These are phyloP conservation scores for Fraxinus albicans DNA, from an alignment of 305 asterid genomes.

Conservation along the genomic window DNA sequence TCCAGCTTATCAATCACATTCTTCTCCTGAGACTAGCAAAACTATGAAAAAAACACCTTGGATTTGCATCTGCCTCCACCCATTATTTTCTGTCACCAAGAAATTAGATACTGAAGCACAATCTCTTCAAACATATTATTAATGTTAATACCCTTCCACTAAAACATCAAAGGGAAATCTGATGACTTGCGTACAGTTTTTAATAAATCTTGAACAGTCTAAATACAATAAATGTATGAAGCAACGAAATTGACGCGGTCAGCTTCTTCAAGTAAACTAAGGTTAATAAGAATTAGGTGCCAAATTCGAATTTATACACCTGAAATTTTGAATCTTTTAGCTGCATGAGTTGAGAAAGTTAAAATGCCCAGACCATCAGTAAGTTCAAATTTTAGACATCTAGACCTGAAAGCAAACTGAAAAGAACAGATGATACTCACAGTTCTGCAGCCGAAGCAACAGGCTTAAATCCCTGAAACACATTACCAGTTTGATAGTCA, in stretches of 20 bases:
- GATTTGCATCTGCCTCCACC: neutral
- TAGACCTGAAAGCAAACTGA: conserved; percentile 20
- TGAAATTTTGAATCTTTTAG: neutral
- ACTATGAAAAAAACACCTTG: neutral
- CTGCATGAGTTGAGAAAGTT: conserved; percentile 8
- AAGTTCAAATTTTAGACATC: conserved; percentile 13
- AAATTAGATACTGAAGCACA: neutral
- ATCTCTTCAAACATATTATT: neutral
- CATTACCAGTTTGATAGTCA: conserved; percentile 52
- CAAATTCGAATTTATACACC: neutral
- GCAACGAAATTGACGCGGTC: neutral
- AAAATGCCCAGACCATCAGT: neutral
- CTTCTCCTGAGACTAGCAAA: neutral
- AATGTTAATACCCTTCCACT: neutral
- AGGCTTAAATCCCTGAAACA: conserved; percentile 73
- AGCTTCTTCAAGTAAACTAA: neutral
- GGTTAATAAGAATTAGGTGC: conserved; percentile 9
- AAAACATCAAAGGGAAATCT: neutral
- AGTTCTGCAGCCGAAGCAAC: conserved; percentile 57
- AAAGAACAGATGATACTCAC: conserved; percentile 38
- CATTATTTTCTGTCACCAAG: neutral
- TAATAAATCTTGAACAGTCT: neutral
- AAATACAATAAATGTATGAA: neutral
- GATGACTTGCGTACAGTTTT: neutral
- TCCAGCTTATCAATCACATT: neutral